Percentiles rank a stretch among this genome's conserved stretches.
These are phyloP conservation scores for Colletotrichum aenigma DNA, from an alignment of 2,329 filamentous ascomycete genomes.

Conservation along the genomic window DNA sequence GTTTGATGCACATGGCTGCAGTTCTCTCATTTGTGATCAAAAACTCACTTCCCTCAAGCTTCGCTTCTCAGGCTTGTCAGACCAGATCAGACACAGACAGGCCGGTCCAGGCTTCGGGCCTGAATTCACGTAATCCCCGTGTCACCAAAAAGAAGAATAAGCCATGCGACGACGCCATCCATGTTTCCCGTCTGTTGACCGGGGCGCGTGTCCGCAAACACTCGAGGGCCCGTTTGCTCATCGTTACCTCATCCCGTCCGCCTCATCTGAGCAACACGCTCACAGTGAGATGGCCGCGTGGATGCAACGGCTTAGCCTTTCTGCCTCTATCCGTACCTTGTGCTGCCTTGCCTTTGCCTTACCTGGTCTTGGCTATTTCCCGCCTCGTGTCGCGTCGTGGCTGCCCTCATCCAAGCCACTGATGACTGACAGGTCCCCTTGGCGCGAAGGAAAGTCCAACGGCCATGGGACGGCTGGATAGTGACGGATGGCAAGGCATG, in stretches of 20 bases:
- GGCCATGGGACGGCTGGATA: neutral
- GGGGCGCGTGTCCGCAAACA: neutral
- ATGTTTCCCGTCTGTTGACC: neutral
- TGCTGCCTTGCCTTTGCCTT: neutral
- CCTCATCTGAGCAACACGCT: neutral
- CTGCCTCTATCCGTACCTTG: neutral
- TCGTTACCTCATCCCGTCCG: neutral
- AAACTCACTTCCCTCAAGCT: neutral
- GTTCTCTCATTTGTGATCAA: constrained; percentile 11
- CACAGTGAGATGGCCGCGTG: neutral
- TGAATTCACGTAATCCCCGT: neutral
- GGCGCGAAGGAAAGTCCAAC: neutral
- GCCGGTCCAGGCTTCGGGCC: neutral
- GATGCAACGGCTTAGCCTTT: neutral
- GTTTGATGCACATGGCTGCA: neutral
- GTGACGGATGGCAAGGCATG: neutral
- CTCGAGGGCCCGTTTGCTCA: neutral
- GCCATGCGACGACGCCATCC: neutral
- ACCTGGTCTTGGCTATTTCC: neutral
- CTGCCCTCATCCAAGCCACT: neutral
- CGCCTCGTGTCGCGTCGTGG: neutral
- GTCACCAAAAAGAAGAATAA: neutral
- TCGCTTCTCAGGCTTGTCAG: neutral
- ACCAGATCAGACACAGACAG: neutral
- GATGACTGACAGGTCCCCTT: neutral